Conservation (phyloP, 2,329 filamentous ascomycete genomes). For the Penicillium aurantiogriseum region DNA sequence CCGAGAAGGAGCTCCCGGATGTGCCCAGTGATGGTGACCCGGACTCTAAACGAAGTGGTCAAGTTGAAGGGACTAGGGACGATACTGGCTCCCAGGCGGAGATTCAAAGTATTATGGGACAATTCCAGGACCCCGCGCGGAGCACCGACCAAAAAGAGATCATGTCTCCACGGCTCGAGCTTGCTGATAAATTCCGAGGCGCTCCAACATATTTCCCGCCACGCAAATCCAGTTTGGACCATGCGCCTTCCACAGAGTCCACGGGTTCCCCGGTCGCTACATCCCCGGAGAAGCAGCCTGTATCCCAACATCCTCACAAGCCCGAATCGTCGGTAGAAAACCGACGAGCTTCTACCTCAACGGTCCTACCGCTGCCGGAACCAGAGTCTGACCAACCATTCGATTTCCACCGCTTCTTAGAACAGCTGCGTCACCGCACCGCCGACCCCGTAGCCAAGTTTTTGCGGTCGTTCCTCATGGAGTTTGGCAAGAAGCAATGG, state of each 20-base stretch:
- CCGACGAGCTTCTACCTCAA: slow-evolving; percentile 38
- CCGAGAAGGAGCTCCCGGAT: slow-evolving; percentile 42
- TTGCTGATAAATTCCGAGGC: slow-evolving; percentile 75
- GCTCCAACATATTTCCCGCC: slow-evolving; percentile 70
- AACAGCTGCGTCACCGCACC: slow-evolving; percentile 91
- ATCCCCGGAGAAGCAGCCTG: slow-evolving; percentile 24
- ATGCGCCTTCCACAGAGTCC: slow-evolving; percentile 49
- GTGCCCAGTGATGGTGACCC: slow-evolving; percentile 30
- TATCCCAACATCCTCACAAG: slow-evolving; percentile 28
- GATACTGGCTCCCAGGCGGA: slow-evolving; percentile 69
- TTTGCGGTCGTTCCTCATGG: slow-evolving; percentile 85
- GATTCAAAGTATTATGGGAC: slow-evolving; percentile 97
- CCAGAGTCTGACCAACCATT: slow-evolving; percentile 86
- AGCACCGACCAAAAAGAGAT: slow-evolving; percentile 76
- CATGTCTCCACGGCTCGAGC: slow-evolving; percentile 84
- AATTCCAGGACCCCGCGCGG: slow-evolving; percentile 75
- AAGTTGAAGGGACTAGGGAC: slow-evolving; percentile 64
- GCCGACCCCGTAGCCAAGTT: slow-evolving; percentile 98
- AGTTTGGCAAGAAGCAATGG: slow-evolving; percentile 98
- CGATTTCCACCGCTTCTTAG: slow-evolving; percentile 94
- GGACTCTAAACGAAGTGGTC: slow-evolving; percentile 48
- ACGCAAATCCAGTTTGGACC: slow-evolving; percentile 82
- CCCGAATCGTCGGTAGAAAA: slow-evolving; percentile 23
- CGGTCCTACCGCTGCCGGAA: slow-evolving; percentile 65
- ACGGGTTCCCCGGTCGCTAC: slow-evolving; percentile 27